These are phyloP conservation scores for Coriaria nepalensis DNA, from an alignment of 306 rosid genomes.

Conservation along the genomic window DNA sequence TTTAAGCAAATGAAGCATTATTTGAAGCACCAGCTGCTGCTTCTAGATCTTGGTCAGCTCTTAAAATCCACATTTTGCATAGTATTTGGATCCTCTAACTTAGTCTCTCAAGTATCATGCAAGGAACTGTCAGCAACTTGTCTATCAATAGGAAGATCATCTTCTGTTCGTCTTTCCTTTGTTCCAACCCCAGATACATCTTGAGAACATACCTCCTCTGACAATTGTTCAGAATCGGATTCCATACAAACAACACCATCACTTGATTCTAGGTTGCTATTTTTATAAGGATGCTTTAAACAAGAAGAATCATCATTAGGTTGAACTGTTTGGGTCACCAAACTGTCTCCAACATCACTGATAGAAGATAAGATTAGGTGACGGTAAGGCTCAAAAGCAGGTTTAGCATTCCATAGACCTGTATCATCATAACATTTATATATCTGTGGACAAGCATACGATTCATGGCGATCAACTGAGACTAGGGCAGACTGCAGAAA, in stretches of 20 bases:
- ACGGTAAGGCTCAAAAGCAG: conserved; percentile 43
- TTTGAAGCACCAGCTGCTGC: conserved; percentile 35
- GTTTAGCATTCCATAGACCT: conserved; percentile 77
- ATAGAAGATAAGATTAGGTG: conserved; percentile 26
- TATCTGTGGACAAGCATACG: conserved; percentile 90
- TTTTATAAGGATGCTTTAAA: conserved; percentile 29
- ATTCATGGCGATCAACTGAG: conserved; percentile 89
- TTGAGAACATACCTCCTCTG: conserved; percentile 29
- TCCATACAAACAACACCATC: conserved; percentile 69
- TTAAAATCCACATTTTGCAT: conserved; percentile 33
- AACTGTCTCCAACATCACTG: conserved; percentile 33
- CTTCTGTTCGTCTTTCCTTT: conserved; percentile 62
- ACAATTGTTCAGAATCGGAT: conserved; percentile 44
- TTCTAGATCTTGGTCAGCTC: conserved; percentile 48
- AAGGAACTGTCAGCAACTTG: conserved; percentile 43
- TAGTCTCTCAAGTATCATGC: conserved; percentile 32
- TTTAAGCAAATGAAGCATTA: conserved; percentile 78
- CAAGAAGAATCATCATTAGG: conserved; percentile 25
- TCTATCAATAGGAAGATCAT: conserved; percentile 43
- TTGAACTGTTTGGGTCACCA: conserved; percentile 25
- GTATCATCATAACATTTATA: conserved; percentile 72
- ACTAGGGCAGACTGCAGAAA: conserved; percentile 77
- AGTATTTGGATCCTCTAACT: conserved; percentile 39
- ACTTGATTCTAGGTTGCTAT: conserved; percentile 35
- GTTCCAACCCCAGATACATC: conserved; percentile 48